Evolutionary conservation across 2,329 filamentous ascomycete genomes (phyloP), one percentile per base, ranked within the genome.

Genomic region (Xylogone sp.): DNA sequence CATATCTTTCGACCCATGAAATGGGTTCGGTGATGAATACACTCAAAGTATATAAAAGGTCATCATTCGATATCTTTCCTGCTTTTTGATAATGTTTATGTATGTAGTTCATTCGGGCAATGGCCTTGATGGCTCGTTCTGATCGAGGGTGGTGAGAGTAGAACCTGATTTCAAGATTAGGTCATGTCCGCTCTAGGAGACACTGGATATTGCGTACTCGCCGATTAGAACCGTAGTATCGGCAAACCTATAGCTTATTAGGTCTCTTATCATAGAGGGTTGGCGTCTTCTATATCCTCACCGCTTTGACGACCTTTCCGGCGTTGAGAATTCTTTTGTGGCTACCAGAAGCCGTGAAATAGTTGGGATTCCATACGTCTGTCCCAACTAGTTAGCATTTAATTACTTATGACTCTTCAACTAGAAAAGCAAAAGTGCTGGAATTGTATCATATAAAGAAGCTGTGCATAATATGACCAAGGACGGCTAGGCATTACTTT

Each of bases 21-120:
- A 79, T 67, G 0, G 87, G 86, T 62, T 90, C 83, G 1, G 77
- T 71, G 18, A 87, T 76, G 63, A 89, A 89, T 0, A 89, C 74
- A 12, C 75, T 72, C 0, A 88, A 72, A 0, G 84, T 87, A 65
- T 85, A 87, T 1, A 88, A 71, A 71, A 87, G 75, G 56, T 87
- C 84, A 13, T 76, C 72, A 45, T 86, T 78, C 4, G 71, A 71
- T 56, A 88, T 87, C 58, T 78, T 78, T 39, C 80, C 79, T 0
- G 77, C 70, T 45, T 75, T 72, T 45, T 77, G 77, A 63, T 86
- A 86, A 2, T 71, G 66, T 20, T 67, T 65, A 63, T 87, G 84
- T 3, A 88, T 69, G 60, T 76, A 86, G 62, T 86, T 86, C 70
- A 85, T 82, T 29, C 83, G 77, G 3, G 82, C 77, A 45, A 87